Evolutionary conservation across 768 basidiomycete genomes (phyloP).

Genomic region (Phlegmacium glaucopus): DNA sequence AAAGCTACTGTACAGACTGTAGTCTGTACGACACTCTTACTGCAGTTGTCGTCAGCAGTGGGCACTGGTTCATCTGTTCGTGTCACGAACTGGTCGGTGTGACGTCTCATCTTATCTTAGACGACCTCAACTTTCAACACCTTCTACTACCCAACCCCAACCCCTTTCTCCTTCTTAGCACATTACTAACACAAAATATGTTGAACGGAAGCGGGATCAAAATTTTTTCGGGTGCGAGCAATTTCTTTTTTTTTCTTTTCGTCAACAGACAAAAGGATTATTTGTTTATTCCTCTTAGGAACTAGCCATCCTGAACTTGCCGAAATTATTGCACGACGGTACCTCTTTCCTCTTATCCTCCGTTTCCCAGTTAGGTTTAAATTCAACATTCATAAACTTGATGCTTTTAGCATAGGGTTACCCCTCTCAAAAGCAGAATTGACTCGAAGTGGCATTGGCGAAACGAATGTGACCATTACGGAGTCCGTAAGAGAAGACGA

Average conservation of each 20-base stretch:
- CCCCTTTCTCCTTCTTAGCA: conserved; percentile 15
- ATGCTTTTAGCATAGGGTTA: conserved; percentile 74
- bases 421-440: conserved; percentile 86
- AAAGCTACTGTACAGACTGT: too few relatives aligned
- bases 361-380: conserved; percentile 10
- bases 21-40: too few relatives aligned
- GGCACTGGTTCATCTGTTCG: conserved; percentile 12
- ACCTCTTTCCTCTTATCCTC: conserved; percentile 26
- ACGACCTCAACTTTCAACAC: conserved; percentile 3
- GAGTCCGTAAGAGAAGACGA: conserved; percentile 98
- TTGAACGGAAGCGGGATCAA: conserved; percentile 56
- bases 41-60: too few relatives aligned
- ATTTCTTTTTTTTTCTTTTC: conserved; percentile 3
- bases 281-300: conserved; percentile 42
- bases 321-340: conserved; percentile 91
- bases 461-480: conserved; percentile 86
- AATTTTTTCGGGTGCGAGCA: conserved; percentile 47
- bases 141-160: conserved; percentile 8
- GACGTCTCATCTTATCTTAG: conserved; percentile 16
- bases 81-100: conserved; percentile 12
- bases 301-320: conserved; percentile 96
- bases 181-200: conserved; percentile 29
- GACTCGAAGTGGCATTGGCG: conserved; percentile 85
- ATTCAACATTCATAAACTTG: conserved; percentile 17
- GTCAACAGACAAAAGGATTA: conserved; percentile 6